Evolutionary conservation across 2,329 filamentous ascomycete species (phyloP).

Genomic region (Cytospora paraplurivora): DNA sequence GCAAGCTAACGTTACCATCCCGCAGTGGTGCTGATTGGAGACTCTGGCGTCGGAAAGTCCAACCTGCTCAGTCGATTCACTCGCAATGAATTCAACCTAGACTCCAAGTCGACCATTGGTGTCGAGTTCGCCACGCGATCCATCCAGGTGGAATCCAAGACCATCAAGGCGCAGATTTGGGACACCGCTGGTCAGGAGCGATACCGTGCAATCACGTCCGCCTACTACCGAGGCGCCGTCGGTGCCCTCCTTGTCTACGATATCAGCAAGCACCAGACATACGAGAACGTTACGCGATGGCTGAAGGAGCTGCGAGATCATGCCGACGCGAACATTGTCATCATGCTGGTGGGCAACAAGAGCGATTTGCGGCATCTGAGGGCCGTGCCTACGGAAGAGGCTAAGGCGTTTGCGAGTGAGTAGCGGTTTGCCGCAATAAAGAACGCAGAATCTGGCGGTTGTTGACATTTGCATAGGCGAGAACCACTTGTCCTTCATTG

Average conservation of each 20-base stretch:
- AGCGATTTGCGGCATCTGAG: constrained; percentile 98
- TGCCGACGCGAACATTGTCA: constrained; percentile 98
- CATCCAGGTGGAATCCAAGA: constrained; percentile 99
- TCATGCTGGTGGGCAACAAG: constrained; percentile 99
- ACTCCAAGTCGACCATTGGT: constrained; percentile 99
- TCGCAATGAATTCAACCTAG: constrained; percentile 99
- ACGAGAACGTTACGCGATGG: constrained; percentile 98
- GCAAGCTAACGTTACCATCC: constrained; percentile 33
- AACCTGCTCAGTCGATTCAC: constrained; percentile 99
- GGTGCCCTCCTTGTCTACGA: constrained; percentile 98
- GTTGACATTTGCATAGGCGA: constrained; percentile 66
- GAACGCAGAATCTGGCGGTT: background rate
- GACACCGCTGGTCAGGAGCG: constrained; percentile 98
- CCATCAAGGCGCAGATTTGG: constrained; percentile 99
- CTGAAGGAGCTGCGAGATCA: constrained; percentile 98
- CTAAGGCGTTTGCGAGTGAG: constrained; percentile 93
- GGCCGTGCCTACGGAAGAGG: constrained; percentile 96
- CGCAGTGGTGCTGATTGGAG: constrained; percentile 95
- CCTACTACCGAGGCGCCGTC: constrained; percentile 97
- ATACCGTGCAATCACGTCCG: constrained; percentile 98
- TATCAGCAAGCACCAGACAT: constrained; percentile 99
- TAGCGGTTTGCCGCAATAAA: background rate
- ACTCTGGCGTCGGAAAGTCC: constrained; percentile 99
- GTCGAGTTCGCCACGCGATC: constrained; percentile 98
- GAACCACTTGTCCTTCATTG: constrained; percentile 98